Evolutionary conservation across 2,329 filamentous ascomycete species (phyloP).

Genomic region (Fusarium sp.): DNA sequence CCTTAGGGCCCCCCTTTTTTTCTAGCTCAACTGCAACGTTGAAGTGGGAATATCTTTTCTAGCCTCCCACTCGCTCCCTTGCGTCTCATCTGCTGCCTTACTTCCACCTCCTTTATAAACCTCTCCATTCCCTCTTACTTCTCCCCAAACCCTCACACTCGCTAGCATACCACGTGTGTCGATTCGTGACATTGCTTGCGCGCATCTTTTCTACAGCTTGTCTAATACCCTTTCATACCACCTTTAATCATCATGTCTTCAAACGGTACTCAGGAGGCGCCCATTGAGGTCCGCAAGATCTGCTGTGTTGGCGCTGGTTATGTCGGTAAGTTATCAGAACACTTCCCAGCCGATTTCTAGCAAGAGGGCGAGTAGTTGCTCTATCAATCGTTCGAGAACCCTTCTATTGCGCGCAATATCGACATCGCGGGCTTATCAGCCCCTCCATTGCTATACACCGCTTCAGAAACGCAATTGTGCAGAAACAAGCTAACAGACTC

Average conservation of each 20-base stretch:
- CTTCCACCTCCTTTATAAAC: constrained; percentile 43
- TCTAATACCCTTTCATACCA: constrained; percentile 31
- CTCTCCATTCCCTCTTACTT: constrained; percentile 28
- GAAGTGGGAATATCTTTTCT: constrained; percentile 45
- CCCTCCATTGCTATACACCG: constrained; percentile 11
- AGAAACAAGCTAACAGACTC: constrained; percentile 30
- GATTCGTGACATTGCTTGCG: constrained; percentile 44
- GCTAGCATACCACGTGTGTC: constrained; percentile 43
- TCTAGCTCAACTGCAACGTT: constrained; percentile 42
- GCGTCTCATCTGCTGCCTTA: constrained; percentile 12
- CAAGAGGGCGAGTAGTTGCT: constrained; percentile 2
- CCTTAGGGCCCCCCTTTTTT: constrained; percentile 37
- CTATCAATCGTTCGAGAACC: not conserved
- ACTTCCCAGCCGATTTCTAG: not conserved
- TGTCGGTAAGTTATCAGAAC: constrained; percentile 68
- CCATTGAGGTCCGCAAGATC: constrained; percentile 67
- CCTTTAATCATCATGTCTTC: constrained; percentile 45
- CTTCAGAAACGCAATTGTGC: constrained; percentile 22
- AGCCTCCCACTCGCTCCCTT: constrained; percentile 35
- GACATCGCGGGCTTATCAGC: constrained; percentile 26
- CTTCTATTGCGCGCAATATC: constrained; percentile 12
- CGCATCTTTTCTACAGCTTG: constrained; percentile 36
- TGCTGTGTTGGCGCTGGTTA: constrained; percentile 83
- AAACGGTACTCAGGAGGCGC: constrained; percentile 49
- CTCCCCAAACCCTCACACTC: constrained; percentile 33